Evolutionary conservation across 257 asterid species (phyloP), one percentile per base, ranked within the genome.

Genomic region (Jaltomata sinuosa): DNA sequence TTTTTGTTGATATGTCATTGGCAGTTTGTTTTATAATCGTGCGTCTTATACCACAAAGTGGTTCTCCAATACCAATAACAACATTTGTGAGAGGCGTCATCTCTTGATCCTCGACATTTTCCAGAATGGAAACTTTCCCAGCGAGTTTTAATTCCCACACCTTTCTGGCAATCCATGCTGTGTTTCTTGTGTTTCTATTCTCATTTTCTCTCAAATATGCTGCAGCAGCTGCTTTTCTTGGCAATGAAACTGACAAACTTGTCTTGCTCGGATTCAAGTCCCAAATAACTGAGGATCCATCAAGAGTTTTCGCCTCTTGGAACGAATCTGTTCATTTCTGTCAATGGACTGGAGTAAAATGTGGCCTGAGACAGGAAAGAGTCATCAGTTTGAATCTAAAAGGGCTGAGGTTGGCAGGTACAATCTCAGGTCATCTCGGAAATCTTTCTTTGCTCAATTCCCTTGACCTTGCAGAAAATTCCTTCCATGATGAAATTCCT

Each of bases 221-320:
- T 64, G 84, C 91, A 61, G 78, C 88, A 53, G 84, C 88, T 4
- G 5, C 8, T 22, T 2, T 29, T 29, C 88, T 76, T 2, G 86
- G 83, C 53, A 87, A 86, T 19, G 91, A 88, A 79, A 72, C 89
- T 7, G 91, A 90, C 65, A 32, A 82, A 40, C 87, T 84, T 42
- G 87, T 91, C 22, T 74, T 92, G 80, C 89, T 90, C 29, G 87
- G 87, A 11, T 88, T 92, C 90, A 92, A 90, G 83, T 87, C 89
- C 59, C 83, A 55, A 77, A 87, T 91, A 84, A 86, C 53, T 27
- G 88, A 85, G 47, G 94, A 90, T 68, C 94, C 92, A n/a, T 82
- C 27, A 11, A 84, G 85, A 57, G 84, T 83, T 65, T 40, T 89
- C 6, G 85, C 21, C 83, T 85, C 90, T 29, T 90, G 92, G 94